Evolutionary conservation across 2,329 filamentous ascomycete genomes (phyloP).

Genomic region (Epichloe coenophiala): DNA sequence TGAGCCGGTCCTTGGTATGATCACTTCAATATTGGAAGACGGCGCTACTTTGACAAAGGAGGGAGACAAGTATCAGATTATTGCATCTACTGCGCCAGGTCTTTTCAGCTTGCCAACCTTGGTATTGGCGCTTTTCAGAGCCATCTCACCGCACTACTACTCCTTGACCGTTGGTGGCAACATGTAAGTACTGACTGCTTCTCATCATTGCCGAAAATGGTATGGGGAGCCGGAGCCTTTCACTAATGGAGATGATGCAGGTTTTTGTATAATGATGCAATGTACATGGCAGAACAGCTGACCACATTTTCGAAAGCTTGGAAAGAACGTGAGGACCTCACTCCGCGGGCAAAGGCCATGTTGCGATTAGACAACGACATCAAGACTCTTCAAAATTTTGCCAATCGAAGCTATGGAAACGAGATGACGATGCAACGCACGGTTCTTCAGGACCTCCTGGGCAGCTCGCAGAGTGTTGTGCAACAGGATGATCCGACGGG

Average conservation of each 20-base stretch:
- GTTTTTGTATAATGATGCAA: constrained; percentile 55
- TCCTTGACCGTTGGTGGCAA: constrained; percentile 45
- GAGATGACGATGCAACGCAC: constrained; percentile 49
- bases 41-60: constrained; percentile 44
- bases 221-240: neutral
- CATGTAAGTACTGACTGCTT: constrained; percentile 34
- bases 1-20: constrained; percentile 57
- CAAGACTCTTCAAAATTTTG: constrained; percentile 44
- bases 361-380: constrained; percentile 47
- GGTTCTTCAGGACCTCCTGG: constrained; percentile 45
- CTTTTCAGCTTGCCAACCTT: constrained; percentile 61
- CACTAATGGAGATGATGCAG: constrained; percentile 18
- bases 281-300: constrained; percentile 47
- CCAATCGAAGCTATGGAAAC: constrained; percentile 45
- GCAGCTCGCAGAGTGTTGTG: constrained; percentile 45
- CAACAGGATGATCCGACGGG: constrained; percentile 41
- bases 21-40: constrained; percentile 47
- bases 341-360: constrained; percentile 35
- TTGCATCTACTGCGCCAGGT: constrained; percentile 53
- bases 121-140: constrained; percentile 64
- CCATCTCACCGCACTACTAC: constrained; percentile 64
- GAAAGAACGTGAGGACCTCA: constrained; percentile 40
- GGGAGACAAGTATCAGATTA: constrained; percentile 38
- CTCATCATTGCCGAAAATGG: neutral
- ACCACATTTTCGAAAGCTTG: constrained; percentile 34